Evolutionary conservation across 2,329 filamentous ascomycete genomes (phyloP).

Genomic region (Stachybotrys echinatus): DNA sequence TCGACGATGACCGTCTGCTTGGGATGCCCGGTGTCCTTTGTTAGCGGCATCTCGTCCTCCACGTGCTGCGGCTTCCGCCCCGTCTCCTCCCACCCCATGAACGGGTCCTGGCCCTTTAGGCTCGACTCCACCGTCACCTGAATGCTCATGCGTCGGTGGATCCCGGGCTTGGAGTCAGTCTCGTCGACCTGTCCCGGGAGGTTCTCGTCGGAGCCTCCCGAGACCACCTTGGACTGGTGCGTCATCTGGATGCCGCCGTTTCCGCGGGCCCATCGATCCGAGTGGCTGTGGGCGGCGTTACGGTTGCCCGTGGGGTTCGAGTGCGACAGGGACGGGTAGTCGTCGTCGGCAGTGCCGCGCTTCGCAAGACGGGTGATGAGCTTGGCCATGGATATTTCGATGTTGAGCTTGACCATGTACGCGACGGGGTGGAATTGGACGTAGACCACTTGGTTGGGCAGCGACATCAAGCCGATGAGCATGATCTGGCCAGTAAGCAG

Average conservation of each 20-base stretch:
- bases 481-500: conserved; percentile 9
- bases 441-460: conserved; percentile 28
- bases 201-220: conserved; percentile 14
- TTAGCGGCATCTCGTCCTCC: conserved; percentile 15
- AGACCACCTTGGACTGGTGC: conserved; percentile 12
- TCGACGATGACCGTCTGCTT: conserved; percentile 3
- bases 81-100: conserved; percentile 1
- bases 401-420: conserved; percentile 49
- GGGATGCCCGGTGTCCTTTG: conserved; percentile 13
- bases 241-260: conserved; percentile 11
- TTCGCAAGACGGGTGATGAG: conserved; percentile 33
- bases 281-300: conserved; percentile 4
- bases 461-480: conserved; percentile 27
- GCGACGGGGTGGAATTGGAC: conserved; percentile 49
- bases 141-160: conserved; percentile 14
- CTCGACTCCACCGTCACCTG: conserved; percentile 13
- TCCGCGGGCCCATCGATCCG: conserved; percentile 7
- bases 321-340: conserved; percentile 12
- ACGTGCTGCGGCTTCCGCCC: not conserved
- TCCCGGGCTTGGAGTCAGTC: conserved; percentile 7
- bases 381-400: conserved; percentile 48
- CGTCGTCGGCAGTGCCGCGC: conserved; percentile 10
- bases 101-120: conserved; percentile 1
- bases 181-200: not conserved
- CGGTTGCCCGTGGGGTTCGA: conserved; percentile 8